These are phyloP conservation scores for Rhododendron kiyosumense DNA, from an alignment of 148 eudicot species.

Conservation along the genomic window DNA sequence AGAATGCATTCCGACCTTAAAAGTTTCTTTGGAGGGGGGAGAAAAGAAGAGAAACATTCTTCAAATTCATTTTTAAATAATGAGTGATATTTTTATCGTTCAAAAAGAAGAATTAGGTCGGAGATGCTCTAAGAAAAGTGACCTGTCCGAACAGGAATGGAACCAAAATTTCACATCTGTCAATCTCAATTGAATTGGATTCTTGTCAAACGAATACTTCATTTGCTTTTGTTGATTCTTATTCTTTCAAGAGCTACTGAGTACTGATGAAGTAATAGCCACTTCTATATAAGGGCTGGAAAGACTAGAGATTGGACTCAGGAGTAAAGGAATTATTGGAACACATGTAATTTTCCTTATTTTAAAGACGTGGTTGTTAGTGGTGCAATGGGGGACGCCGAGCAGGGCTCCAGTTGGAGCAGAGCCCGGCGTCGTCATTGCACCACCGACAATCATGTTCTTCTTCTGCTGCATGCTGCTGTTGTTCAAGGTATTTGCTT, in stretches of 20 bases:
- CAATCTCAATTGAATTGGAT: not conserved
- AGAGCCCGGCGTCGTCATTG: conserved; percentile 21
- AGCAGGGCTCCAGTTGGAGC: not conserved
- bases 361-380: conserved; percentile 8
- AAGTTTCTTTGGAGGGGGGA: not conserved
- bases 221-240: not conserved
- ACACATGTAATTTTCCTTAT: not conserved
- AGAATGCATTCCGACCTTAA: not conserved
- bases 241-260: not conserved
- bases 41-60: not conserved
- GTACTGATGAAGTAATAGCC: not conserved
- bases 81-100: not conserved
- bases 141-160: not conserved
- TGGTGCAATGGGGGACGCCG: conserved; percentile 25
- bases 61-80: no score
- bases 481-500: not conserved
- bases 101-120: not conserved
- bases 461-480: not conserved
- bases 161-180: not conserved
- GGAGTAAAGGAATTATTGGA: not conserved
- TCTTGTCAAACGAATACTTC: not conserved
- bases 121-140: not conserved
- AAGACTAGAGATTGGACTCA: not conserved
- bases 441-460: conserved; percentile 18
- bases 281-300: conserved; percentile 10